These are phyloP conservation scores for Xerophyta viscosa DNA, from an alignment of 106 monocot species.

Conservation along the genomic window DNA sequence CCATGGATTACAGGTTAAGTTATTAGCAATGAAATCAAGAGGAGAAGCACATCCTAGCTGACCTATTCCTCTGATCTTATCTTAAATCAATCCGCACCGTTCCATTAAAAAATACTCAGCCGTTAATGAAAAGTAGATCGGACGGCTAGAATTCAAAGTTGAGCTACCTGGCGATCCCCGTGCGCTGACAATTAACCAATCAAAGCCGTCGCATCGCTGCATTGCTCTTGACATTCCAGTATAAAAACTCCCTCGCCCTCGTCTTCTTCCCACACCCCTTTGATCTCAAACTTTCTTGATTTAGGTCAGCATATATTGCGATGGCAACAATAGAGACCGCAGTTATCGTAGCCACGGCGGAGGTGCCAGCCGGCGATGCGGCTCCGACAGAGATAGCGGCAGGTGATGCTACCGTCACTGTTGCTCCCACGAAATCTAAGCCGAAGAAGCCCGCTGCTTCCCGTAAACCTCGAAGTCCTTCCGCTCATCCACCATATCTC, in stretches of 20 bases:
- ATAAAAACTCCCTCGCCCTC: conserved; percentile 12
- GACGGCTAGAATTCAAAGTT: conserved; percentile 26
- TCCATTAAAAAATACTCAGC: not conserved
- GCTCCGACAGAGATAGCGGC: conserved; percentile 2
- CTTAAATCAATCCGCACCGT: conserved; percentile 8
- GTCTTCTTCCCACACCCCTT: not conserved
- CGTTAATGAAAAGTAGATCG: conserved; percentile 37
- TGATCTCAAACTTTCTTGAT: too few relatives aligned
- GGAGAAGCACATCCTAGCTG: conserved; percentile 40
- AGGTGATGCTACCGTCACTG: not conserved
- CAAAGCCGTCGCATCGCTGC: conserved; percentile 8
- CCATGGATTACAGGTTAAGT: not conserved
- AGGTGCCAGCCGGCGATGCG: not conserved
- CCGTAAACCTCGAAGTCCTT: conserved; percentile 22
- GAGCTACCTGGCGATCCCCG: conserved; percentile 23
- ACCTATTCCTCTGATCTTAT: too few relatives aligned
- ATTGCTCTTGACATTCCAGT: conserved; percentile 1
- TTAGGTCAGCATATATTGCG: too few relatives aligned
- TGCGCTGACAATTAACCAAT: conserved; percentile 13
- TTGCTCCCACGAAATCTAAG: conserved; percentile 18
- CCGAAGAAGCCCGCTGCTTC: conserved; percentile 25
- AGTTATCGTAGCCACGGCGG: conserved; percentile 23
- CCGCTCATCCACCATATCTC: conserved; percentile 65
- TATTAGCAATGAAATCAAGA: conserved; percentile 11
- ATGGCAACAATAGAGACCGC: too few relatives aligned